Conservation (phyloP, 1,284 basidiomycete genomes). For the Pseudozyma tsukubaensis region DNA sequence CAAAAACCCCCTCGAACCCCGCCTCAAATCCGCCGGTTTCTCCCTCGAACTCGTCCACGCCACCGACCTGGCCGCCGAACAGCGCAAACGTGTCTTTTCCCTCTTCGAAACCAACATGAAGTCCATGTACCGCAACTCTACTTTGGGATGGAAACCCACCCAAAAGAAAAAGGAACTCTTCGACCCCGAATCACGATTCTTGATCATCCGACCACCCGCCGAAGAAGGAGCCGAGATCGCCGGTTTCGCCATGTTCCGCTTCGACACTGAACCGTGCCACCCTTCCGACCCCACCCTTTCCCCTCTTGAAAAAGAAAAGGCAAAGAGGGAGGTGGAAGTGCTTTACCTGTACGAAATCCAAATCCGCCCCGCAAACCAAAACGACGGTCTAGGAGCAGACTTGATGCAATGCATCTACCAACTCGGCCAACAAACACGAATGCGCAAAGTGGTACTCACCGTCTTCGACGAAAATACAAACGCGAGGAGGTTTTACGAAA, state of each 20-base stretch:
- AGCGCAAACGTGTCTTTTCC: constrained; percentile 43
- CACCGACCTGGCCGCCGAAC: constrained; percentile 22
- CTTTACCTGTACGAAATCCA: constrained; percentile 51
- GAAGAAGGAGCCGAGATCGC: constrained; percentile 38
- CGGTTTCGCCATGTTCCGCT: constrained; percentile 37
- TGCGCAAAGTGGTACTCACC: constrained; percentile 46
- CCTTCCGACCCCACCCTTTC: constrained; percentile 7
- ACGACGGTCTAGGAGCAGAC: constrained; percentile 33
- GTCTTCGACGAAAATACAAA: constrained; percentile 42
- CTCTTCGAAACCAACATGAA: constrained; percentile 50
- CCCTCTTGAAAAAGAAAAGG: neutral
- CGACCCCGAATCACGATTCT: constrained; percentile 33
- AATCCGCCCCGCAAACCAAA: constrained; percentile 21
- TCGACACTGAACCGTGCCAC: constrained; percentile 41
- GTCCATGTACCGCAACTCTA: constrained; percentile 40
- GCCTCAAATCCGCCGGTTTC: constrained; percentile 14
- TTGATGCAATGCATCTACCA: constrained; percentile 27
- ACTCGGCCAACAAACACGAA: constrained; percentile 4
- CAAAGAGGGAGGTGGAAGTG: constrained; percentile 41
- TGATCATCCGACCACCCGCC: constrained; percentile 24
- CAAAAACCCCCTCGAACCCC: constrained; percentile 18
- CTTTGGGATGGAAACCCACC: constrained; percentile 37
- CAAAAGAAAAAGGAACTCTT: constrained; percentile 37
- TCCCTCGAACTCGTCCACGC: constrained; percentile 28
- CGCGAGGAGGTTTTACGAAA: constrained; percentile 32